Evolutionary conservation across 345 rosid genomes (phyloP).

Genomic region (Stellera chamaejasme): DNA sequence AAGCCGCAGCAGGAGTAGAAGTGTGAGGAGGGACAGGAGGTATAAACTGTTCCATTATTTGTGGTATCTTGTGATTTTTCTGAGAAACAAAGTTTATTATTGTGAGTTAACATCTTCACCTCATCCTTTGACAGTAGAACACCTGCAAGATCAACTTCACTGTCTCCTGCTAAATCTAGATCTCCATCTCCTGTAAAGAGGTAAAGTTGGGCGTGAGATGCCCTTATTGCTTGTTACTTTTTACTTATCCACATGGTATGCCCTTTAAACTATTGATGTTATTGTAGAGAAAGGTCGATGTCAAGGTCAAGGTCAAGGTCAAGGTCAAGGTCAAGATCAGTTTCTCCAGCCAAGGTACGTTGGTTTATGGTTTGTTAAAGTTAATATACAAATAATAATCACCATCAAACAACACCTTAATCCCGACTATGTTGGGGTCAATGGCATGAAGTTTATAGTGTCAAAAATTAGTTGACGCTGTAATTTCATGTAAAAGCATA

Average conservation of each 20-base stretch:
- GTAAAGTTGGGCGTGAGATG: constrained; percentile 15
- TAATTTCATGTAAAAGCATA: too few species aligned
- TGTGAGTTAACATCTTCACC: constrained; percentile 4
- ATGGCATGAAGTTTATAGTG: too few species aligned
- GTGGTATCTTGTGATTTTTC: not conserved
- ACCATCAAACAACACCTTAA: too few species aligned
- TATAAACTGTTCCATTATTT: constrained; percentile 4
- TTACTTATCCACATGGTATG: not conserved
- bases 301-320: constrained; percentile 21
- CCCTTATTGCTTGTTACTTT: not conserved
- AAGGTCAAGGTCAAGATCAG: constrained; percentile 44
- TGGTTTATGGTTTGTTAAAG: not conserved
- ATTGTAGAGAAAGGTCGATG: constrained; percentile 13
- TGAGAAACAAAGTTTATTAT: not conserved
- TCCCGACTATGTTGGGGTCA: too few species aligned
- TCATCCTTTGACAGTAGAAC: constrained; percentile 40
- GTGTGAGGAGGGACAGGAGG: constrained; percentile 55
- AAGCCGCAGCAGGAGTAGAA: constrained; percentile 59
- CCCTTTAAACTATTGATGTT: not conserved
- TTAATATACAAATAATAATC: not conserved
- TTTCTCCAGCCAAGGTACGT: constrained; percentile 47
- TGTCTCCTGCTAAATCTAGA: constrained; percentile 60
- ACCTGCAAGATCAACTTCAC: constrained; percentile 37
- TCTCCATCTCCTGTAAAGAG: constrained; percentile 66
- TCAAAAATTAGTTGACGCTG: too few species aligned